These are phyloP conservation scores for Rhizopogon salebrosus DNA, from an alignment of 768 basidiomycete species.

Conservation along the genomic window DNA sequence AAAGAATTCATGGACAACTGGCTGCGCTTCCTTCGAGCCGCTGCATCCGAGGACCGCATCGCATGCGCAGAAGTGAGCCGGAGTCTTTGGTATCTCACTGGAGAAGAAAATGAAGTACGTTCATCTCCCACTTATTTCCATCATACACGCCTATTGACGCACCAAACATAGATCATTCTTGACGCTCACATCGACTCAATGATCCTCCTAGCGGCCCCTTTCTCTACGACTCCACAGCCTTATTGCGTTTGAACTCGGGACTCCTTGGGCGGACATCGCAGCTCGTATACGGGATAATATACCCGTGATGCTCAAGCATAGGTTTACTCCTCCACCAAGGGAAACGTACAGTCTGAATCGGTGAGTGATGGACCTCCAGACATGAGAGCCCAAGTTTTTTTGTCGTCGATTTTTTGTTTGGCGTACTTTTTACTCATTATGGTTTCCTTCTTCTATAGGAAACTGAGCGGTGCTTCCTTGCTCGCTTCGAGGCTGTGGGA, in stretches of 20 bases:
- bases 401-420: neutral
- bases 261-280: no score
- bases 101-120: no score
- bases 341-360: conserved; percentile 95
- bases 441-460: conserved; percentile 39
- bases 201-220: no score
- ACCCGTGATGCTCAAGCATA: no score
- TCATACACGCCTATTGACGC: no score
- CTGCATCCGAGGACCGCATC: conserved; percentile 52
- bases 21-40: no score
- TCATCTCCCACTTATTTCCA: no score
- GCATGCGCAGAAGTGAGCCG: conserved; percentile 69
- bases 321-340: conserved; percentile 85
- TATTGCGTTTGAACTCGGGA: no score
- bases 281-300: no score
- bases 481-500: conserved; percentile 78
- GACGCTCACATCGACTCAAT: conserved; percentile 83
- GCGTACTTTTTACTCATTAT: no score
- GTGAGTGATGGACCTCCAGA: conserved; percentile 30
- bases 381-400: neutral
- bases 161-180: conserved; percentile 62
- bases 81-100: conserved; percentile 88
- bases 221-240: no score
- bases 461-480: conserved; percentile 78
- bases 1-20: no score